A percentile compares a stretch with the other conserved stretches of the same genome.
Evolutionary conservation across 139 green algal species (phyloP).

Genomic region (Picochlorum sp.): DNA sequence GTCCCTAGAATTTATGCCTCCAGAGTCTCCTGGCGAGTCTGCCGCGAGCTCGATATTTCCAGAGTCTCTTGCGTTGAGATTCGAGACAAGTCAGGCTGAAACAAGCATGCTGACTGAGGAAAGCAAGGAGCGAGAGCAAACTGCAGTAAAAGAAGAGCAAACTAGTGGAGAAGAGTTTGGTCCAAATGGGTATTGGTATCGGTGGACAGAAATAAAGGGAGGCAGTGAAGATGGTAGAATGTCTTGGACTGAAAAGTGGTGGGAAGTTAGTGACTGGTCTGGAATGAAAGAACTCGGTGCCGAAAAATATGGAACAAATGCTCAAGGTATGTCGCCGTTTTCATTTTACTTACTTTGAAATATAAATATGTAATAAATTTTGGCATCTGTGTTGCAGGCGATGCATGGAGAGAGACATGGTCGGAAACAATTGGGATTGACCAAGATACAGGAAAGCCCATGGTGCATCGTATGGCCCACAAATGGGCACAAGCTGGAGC

Average conservation of each 20-base stretch:
- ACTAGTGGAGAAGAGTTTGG: slow-evolving; percentile 56
- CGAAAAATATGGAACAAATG: slow-evolving; percentile 48
- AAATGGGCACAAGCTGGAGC: slow-evolving; percentile 53
- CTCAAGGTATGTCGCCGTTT: no score
- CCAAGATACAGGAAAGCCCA: slow-evolving; percentile 29
- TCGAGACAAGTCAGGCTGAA: slow-evolving; percentile 1
- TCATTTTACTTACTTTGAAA: slow-evolving; percentile 3
- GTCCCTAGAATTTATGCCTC: slow-evolving; percentile 13
- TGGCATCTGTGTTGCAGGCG: no score
- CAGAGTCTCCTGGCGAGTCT: slow-evolving; percentile 2
- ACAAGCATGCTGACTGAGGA: not conserved
- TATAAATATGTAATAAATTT: no score
- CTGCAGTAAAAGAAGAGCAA: not conserved
- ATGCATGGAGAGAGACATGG: slow-evolving; percentile 71
- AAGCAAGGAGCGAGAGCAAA: not conserved
- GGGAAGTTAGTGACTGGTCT: slow-evolving; percentile 63
- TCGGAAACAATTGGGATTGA: slow-evolving; percentile 56
- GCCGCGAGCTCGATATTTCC: slow-evolving; percentile 7
- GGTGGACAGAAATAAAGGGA: slow-evolving; percentile 57
- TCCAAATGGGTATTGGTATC: slow-evolving; percentile 66
- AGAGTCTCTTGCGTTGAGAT: slow-evolving; percentile 7
- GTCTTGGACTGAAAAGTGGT: slow-evolving; percentile 73
- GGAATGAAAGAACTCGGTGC: slow-evolving; percentile 72
- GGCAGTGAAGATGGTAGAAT: slow-evolving; percentile 1
- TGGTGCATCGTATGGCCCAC: slow-evolving; percentile 63